phyloP scores from a whole-genome alignment of 2,329 filamentous ascomycete genomes.

The Tolypocladium tundrense region DNA sequence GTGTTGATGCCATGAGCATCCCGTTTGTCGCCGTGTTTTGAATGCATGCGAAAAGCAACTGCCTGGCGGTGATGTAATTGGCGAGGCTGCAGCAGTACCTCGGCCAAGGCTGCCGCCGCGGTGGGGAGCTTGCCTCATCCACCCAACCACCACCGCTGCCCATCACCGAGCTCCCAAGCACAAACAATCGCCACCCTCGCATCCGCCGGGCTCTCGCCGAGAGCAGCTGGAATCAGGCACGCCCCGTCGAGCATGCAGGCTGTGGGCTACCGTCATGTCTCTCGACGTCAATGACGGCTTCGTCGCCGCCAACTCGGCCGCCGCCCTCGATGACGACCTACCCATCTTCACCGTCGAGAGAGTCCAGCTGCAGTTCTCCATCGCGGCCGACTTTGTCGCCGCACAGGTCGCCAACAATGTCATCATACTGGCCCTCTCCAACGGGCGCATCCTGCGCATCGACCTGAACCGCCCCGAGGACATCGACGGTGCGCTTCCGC shows the following conservation, averaged over 20 bases:
- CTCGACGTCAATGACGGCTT: conserved; percentile 50
- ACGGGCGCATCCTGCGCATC: conserved; percentile 85
- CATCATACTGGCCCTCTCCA: conserved; percentile 81
- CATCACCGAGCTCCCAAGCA: neutral
- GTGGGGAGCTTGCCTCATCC: neutral
- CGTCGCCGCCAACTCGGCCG: conserved; percentile 54
- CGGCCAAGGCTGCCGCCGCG: neutral
- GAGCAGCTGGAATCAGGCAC: neutral
- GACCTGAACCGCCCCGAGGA: conserved; percentile 89
- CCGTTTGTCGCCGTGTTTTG: neutral
- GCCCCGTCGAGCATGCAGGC: conserved; percentile 6
- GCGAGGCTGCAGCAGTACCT: neutral
- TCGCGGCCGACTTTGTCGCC: conserved; percentile 91
- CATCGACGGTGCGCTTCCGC: conserved; percentile 62
- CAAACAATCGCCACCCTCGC: neutral
- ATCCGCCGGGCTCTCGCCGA: neutral
- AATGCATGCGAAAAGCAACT: neutral
- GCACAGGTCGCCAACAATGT: conserved; percentile 98
- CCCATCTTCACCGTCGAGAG: conserved; percentile 93
- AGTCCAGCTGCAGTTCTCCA: conserved; percentile 87
- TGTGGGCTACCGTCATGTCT: conserved; percentile 18
- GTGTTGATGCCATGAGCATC: neutral
- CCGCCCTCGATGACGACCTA: conserved; percentile 53
- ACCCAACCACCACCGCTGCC: neutral
- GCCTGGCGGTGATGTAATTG: neutral